Conservation (phyloP, 1,284 basidiomycete genomes). For the Papiliotrema nemorosa region DNA sequence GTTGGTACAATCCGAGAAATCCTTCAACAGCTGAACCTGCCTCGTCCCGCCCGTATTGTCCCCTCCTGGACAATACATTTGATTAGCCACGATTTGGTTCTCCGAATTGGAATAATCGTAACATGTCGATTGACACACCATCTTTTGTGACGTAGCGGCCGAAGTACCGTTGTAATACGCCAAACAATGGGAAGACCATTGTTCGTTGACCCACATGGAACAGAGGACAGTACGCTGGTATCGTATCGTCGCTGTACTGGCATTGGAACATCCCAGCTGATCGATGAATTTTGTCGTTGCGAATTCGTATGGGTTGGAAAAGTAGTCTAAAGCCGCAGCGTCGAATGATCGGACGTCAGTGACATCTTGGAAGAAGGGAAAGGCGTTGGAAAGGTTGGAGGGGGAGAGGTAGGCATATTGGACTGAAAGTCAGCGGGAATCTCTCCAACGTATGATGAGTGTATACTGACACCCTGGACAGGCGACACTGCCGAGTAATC, state of each 20-base stretch:
- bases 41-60: slow-evolving; percentile 35
- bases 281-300: slow-evolving; percentile 32
- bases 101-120: slow-evolving; percentile 34
- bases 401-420: slow-evolving; percentile 45
- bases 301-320: slow-evolving; percentile 43
- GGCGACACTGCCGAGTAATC: slow-evolving; percentile 30
- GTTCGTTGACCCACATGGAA: slow-evolving; percentile 36
- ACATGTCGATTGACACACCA: slow-evolving; percentile 44
- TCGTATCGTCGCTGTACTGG: slow-evolving; percentile 25
- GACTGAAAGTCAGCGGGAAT: slow-evolving; percentile 25
- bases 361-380: slow-evolving; percentile 44
- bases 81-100: slow-evolving; percentile 18
- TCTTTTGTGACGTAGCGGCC: slow-evolving; percentile 31
- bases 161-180: slow-evolving; percentile 25
- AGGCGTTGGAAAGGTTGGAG: slow-evolving; percentile 42
- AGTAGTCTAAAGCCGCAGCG: slow-evolving; percentile 44
- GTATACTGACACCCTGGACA: slow-evolving; percentile 35
- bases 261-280: slow-evolving; percentile 40
- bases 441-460: background rate
- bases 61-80: slow-evolving; percentile 27
- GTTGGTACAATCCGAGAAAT: slow-evolving; percentile 47
- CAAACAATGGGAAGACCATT: slow-evolving; percentile 26
- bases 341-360: slow-evolving; percentile 48
- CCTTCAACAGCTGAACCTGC: slow-evolving; percentile 39
- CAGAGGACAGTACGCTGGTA: slow-evolving; percentile 45